Base-by-base conservation (phyloP, 1,284 basidiomycete species). In the Sanghuangporus weigelae region DNA sequence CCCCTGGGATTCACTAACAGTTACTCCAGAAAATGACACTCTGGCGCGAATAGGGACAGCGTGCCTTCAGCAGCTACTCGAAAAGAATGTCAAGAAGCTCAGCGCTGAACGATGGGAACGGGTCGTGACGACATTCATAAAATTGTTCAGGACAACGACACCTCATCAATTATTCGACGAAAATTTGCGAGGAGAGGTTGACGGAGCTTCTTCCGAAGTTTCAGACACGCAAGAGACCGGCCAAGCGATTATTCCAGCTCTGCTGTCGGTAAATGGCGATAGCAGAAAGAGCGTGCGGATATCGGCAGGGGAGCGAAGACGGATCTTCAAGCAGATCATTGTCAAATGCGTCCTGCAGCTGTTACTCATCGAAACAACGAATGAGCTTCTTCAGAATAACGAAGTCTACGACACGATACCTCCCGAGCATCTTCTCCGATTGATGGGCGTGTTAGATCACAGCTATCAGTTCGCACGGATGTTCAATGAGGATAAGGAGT, bases 261-360 rank as follows among this genome's bases (percentile, higher is more conserved):
- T 90, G 7, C 79, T 93, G 50, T 87, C 87, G 16, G 87, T 89
- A 10, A 79, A 80, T 54, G 80, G 75, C 65, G 87, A 87, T 59
- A 79, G 77, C 65, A 77, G 76, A 66, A 48, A 60, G 19, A 51
- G 57, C 11, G 70, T 74, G 11, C 79, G 80, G 62, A 76, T 84
- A 31, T 84, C 87, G 8, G 76, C 86, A 40, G 78, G 77, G 63
- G 93, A 94, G 69, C 87, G 97, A 63, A 88, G 95, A 23, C 86
- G 92, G 42, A 88, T 95, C 60, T 99, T 99, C 85, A 94, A 96
- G 74, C 96, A 99, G 76, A 98, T 99, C 75, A 99, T 99, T 68
- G 95, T 99, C 71, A 99, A 99, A 89, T 99, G 97, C 75, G 97
- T 99, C 35, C 84, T 99, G 39, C 97, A 99, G 73, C 79, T 99